Evolutionary conservation across 2,329 filamentous ascomycete species (phyloP), one percentile per base, ranked within the genome.

Genomic region (Hortaea sp.): DNA sequence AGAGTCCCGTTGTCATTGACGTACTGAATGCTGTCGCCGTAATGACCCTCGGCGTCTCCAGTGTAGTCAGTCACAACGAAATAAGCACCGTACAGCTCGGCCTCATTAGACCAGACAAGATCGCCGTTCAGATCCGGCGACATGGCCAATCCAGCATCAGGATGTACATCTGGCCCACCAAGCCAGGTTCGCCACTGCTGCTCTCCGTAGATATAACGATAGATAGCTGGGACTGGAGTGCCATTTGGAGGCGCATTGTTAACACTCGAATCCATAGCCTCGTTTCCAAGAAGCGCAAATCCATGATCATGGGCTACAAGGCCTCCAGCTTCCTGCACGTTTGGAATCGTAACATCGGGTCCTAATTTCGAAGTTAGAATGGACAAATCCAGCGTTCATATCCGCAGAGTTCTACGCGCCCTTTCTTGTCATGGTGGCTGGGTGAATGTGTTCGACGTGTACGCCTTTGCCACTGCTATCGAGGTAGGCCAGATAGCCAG

Each of bases 41-140:
- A 81, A 61, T 81, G 78, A 34, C 78, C 78, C 3, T 64, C 53
- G 2, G 74, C 75, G 40, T 58, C 56, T 11, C 78, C 77, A 11
- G 69, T 65, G 64, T 81, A 81, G 28, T 69, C 72, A 1, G 77
- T 79, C 7, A 80, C 73, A 34, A 81, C 77, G 47, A 80, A 77
- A 64, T 81, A 81, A 10, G 78, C 78, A 6, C 76, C 78, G 53
- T 81, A 81, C 42, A 78, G 66, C 12, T 71, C 70, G 7, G 75
- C 69, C 44, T 69, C 64, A 43, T 75, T 70, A 1, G 77, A 80
- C 61, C 73, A 82, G 44, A 77, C 78, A 6, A 82, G 70, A 55
- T 81, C 78, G 31, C 78, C 78, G 53, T 81, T 81, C 53, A 81
- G 63, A 51, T 81, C 77, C 0, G 77, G 76, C 1, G 76, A 70